Evolutionary conservation across 2,329 filamentous ascomycete species (phyloP).

Genomic region (Sporothrix pseudoabietina): DNA sequence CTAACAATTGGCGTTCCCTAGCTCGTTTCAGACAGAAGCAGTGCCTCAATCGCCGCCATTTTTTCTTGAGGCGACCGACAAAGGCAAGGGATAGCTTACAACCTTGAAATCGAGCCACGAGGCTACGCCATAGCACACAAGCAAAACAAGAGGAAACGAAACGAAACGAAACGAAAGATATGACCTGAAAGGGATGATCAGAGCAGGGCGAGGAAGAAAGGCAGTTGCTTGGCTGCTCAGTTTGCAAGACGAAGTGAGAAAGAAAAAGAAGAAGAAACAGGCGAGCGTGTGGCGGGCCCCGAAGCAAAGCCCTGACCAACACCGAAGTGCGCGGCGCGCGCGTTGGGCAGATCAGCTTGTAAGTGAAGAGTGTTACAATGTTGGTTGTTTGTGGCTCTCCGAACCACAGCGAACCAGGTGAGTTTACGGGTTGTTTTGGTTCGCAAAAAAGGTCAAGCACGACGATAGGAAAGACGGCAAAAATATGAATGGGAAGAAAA

Average conservation of each 20-base stretch:
- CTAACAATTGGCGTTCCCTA: constrained; percentile 1
- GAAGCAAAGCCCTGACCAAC: background rate
- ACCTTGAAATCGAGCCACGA: background rate
- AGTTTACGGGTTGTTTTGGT: background rate
- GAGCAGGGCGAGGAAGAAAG: background rate
- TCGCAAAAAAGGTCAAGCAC: background rate
- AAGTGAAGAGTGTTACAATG: background rate
- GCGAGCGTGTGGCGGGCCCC: background rate
- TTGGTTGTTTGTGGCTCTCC: background rate
- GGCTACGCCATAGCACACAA: constrained; percentile 2
- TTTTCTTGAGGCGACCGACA: background rate
- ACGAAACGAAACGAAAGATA: background rate
- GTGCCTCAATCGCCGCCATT: background rate
- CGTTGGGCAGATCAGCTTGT: background rate
- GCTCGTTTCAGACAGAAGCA: constrained; percentile 6
- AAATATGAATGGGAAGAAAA: no score
- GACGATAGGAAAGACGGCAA: background rate
- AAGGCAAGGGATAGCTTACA: background rate
- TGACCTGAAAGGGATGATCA: background rate
- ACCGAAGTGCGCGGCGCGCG: background rate
- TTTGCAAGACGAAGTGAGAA: background rate
- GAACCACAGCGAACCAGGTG: background rate
- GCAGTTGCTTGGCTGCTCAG: background rate
- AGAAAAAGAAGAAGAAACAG: background rate
- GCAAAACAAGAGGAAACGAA: background rate